Base-by-base conservation (phyloP, 805 yeast genomes). In the Komagataella ulmi region DNA sequence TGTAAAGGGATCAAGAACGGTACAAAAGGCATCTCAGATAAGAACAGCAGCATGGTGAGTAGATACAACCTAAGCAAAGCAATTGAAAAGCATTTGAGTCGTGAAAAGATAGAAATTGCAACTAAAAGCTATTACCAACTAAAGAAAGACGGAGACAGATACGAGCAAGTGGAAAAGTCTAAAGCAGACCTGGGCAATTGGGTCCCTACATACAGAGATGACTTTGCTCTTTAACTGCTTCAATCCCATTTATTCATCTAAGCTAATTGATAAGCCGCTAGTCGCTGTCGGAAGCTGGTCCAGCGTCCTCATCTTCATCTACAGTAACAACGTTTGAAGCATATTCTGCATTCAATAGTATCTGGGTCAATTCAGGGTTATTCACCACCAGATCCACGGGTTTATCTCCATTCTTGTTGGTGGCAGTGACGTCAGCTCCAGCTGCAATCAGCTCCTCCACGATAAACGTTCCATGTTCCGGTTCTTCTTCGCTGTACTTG, bases 371-470 rank as follows among this genome's bases (percentile, higher is more conserved):
- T 52, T 77, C 75, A 2, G 72, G 77, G 53, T 80, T 70, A 14
- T 81, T 79, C 19, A 72, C 72, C 14, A 79, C 82, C 54, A 89
- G 71, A 57, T 88, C 88, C 45, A 84, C 73, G 6, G 98, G 95
- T 58, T 78, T 86, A 59, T 83, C 75, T 21, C 87, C 87, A 45
- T 73, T 71, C 44, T 73, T 75, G 61, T 85, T 85, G 56, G 64
- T 73, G 17, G 77, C 62, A 49, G 76, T 72, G 2, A 95, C 87
- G 66, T 90, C 93, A 1, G 93, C 83, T 2, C 99, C 98, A 24
- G 95, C 96, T 60, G 90, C 97, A 45, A 93, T 70, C 55, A 93
- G 75, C 63, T 83, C 85, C 60, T 87, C 95, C 10, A 83, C 79
- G 40, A 89, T 72, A 57, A 82, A 87, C 21, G 74, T 69, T 0